Evolutionary conservation across 2,329 filamentous ascomycete genomes (phyloP).

Genomic region (Phyllosticta citriasiana): DNA sequence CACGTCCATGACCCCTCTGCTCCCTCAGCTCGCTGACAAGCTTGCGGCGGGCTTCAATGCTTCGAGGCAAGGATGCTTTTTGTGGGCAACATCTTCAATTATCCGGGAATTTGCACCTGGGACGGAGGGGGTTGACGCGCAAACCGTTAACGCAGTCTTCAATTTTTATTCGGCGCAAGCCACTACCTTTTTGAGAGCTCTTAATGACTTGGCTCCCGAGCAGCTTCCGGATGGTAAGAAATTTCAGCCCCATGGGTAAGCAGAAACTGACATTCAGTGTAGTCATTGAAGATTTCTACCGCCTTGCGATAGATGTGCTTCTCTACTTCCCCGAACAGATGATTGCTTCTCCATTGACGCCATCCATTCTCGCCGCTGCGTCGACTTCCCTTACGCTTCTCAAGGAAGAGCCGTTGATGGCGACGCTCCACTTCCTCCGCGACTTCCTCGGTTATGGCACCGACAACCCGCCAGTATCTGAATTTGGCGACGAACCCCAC

Average conservation of each 20-base stretch:
- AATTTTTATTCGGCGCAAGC: slow-evolving; percentile 92
- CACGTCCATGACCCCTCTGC: slow-evolving; percentile 73
- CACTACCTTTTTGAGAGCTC: slow-evolving; percentile 75
- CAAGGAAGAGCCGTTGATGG: slow-evolving; percentile 82
- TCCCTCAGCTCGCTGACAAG: slow-evolving; percentile 79
- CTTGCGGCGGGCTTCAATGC: slow-evolving; percentile 74
- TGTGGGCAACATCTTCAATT: slow-evolving; percentile 96
- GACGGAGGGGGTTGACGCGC: slow-evolving; percentile 68
- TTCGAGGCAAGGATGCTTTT: slow-evolving; percentile 87
- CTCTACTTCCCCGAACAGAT: slow-evolving; percentile 85
- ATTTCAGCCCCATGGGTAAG: background rate
- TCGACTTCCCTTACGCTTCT: slow-evolving; percentile 79
- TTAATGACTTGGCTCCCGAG: slow-evolving; percentile 70
- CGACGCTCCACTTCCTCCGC: slow-evolving; percentile 82
- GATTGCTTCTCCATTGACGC: slow-evolving; percentile 67
- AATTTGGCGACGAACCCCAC: slow-evolving; percentile 50
- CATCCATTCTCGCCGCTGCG: slow-evolving; percentile 77
- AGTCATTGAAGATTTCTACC: slow-evolving; percentile 96
- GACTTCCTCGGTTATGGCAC: slow-evolving; percentile 85
- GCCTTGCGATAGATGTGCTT: slow-evolving; percentile 79
- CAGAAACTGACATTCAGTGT: slow-evolving; percentile 4
- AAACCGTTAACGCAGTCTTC: slow-evolving; percentile 82
- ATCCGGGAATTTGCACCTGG: slow-evolving; percentile 92
- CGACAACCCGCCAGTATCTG: slow-evolving; percentile 52
- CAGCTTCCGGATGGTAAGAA: slow-evolving; percentile 60